Conservation (phyloP, 352 stramenopile species). For the Pythium coloratum region DNA sequence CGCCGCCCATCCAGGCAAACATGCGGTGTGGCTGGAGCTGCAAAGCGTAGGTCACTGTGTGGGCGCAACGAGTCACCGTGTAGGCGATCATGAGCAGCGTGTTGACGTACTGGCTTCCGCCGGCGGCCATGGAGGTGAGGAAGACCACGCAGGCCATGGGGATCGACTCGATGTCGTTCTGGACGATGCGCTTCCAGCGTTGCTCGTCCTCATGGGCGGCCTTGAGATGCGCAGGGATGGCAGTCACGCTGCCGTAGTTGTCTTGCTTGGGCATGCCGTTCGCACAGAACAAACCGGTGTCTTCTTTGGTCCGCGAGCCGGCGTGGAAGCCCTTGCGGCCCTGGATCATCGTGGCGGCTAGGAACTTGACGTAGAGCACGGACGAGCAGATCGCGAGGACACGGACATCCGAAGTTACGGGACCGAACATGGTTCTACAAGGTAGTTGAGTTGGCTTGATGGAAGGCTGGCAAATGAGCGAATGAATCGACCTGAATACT, state of each 20-base stretch:
- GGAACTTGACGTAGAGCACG: slow-evolving; percentile 59
- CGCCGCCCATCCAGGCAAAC: slow-evolving; percentile 24
- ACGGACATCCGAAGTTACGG: slow-evolving; percentile 1
- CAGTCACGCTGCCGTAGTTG: background rate
- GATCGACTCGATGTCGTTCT: slow-evolving; percentile 39
- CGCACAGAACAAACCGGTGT: slow-evolving; percentile 29
- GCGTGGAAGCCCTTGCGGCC: slow-evolving; percentile 42
- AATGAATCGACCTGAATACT: background rate
- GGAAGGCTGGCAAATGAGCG: background rate
- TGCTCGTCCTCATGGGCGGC: slow-evolving; percentile 22
- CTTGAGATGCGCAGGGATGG: slow-evolving; percentile 9
- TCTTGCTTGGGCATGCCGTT: slow-evolving; percentile 21
- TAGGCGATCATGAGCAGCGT: slow-evolving; percentile 21
- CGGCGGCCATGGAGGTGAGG: slow-evolving; percentile 17
- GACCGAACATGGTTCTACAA: background rate
- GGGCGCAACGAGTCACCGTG: slow-evolving; percentile 26
- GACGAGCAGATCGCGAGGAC: slow-evolving; percentile 28
- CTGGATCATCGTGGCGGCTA: slow-evolving; percentile 47
- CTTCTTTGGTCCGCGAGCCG: slow-evolving; percentile 41
- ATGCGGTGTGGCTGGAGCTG: slow-evolving; percentile 20
- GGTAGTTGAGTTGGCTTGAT: background rate
- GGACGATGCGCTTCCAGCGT: slow-evolving; percentile 36
- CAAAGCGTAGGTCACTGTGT: slow-evolving; percentile 28
- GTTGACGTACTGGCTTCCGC: slow-evolving; percentile 18
- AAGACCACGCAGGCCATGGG: slow-evolving; percentile 29